Conservation (phyloP, 1,284 basidiomycete genomes). For the Melanopsichium pennsylvanicum region DNA sequence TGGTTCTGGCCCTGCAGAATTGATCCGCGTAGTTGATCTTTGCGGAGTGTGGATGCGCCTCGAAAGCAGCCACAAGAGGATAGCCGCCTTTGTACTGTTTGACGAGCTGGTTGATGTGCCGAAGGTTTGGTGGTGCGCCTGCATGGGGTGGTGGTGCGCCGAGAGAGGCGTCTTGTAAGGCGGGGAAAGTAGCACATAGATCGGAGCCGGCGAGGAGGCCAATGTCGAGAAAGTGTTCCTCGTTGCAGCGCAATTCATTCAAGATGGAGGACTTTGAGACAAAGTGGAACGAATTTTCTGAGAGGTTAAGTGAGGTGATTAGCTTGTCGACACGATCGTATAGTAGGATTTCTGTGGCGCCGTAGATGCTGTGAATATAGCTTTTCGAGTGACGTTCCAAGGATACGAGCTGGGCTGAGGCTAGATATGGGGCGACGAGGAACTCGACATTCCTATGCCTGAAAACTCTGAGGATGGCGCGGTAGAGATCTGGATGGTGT, state of each 20-base stretch:
- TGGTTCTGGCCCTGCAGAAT: slow-evolving; percentile 87
- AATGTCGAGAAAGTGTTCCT: slow-evolving; percentile 94
- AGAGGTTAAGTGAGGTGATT: slow-evolving; percentile 77
- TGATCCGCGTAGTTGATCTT: slow-evolving; percentile 80
- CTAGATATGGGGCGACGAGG: slow-evolving; percentile 90
- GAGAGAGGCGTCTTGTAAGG: slow-evolving; percentile 70
- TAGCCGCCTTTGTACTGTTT: slow-evolving; percentile 58
- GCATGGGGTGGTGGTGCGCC: slow-evolving; percentile 36
- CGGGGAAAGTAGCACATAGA: slow-evolving; percentile 82
- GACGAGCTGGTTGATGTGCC: slow-evolving; percentile 67
- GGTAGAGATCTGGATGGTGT: slow-evolving; percentile 78
- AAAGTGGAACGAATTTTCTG: slow-evolving; percentile 74
- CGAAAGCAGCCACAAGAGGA: slow-evolving; percentile 53
- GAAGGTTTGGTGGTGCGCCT: slow-evolving; percentile 48
- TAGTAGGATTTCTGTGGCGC: slow-evolving; percentile 85
- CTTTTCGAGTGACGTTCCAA: slow-evolving; percentile 89
- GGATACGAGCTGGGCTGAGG: slow-evolving; percentile 91
- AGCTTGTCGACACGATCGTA: slow-evolving; percentile 87
- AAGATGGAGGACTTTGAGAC: slow-evolving; percentile 82
- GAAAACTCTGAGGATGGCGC: slow-evolving; percentile 89
- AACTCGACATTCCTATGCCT: slow-evolving; percentile 95
- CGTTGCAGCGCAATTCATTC: slow-evolving; percentile 76
- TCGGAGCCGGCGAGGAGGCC: slow-evolving; percentile 91
- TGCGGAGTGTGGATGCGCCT: slow-evolving; percentile 75
- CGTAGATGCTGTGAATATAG: slow-evolving; percentile 94